These are phyloP conservation scores for Trichophyton equinum DNA, from an alignment of 2,329 filamentous ascomycete species.

Conservation along the genomic window DNA sequence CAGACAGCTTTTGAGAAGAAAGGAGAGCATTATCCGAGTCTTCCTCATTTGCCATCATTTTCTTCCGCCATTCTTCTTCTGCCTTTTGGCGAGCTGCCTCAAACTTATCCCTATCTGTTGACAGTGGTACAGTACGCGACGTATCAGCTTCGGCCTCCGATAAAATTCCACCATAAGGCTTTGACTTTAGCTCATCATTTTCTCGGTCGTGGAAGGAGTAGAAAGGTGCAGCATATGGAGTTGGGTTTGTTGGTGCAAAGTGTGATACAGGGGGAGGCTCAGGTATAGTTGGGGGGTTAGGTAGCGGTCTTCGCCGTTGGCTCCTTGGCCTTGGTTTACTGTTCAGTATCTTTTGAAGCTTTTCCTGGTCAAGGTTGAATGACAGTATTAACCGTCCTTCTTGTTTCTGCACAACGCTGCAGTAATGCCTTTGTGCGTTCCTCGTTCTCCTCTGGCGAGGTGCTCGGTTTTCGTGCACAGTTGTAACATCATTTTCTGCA, in stretches of 20 bases:
- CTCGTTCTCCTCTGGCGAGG: constrained; percentile 49
- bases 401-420: constrained; percentile 30
- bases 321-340: constrained; percentile 46
- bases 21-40: constrained; percentile 51
- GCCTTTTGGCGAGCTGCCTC: constrained; percentile 82
- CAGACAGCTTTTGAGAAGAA: constrained; percentile 62
- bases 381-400: constrained; percentile 43
- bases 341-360: constrained; percentile 49
- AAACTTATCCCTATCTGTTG: constrained; percentile 72
- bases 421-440: constrained; percentile 30
- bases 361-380: constrained; percentile 45
- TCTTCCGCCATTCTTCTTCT: constrained; percentile 78
- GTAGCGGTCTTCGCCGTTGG: constrained; percentile 36
- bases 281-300: constrained; percentile 29
- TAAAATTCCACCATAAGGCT: constrained; percentile 89
- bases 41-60: constrained; percentile 49
- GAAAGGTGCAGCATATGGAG: constrained; percentile 62
- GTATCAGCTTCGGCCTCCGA: constrained; percentile 85
- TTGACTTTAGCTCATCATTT: constrained; percentile 75
- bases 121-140: constrained; percentile 67
- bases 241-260: constrained; percentile 47
- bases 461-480: constrained; percentile 11
- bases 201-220: constrained; percentile 85
- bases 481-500: constrained; percentile 7
- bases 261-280: constrained; percentile 39